Base-by-base conservation (phyloP, 78 protist species). In the Pelomyxa schiedti region DNA sequence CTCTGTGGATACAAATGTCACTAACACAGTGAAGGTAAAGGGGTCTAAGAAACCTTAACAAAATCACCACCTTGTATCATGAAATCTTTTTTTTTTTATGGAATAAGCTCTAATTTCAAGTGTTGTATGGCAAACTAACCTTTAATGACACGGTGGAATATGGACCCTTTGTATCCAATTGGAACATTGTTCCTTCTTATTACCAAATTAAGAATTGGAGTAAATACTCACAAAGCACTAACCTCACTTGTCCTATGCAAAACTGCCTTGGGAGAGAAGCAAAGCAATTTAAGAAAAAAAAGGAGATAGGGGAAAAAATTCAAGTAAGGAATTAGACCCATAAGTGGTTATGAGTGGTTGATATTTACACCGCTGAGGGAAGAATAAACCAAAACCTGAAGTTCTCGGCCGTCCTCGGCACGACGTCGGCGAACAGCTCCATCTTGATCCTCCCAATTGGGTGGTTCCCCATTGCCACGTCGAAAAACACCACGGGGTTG, bases 1-100 rank as follows among this genome's bases (percentile, higher is more conserved):
- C 90, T 87, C 30, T 66, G 8, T 36, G 52, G 32, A 63, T 3
- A 66, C 28, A 29, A 68, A 9, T 36, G 47, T 53, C 5, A 47
- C 53, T 30, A 42, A 28, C n/a, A 47, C 32, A 35, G 52, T 29
- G 52, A 7, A 9, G 52, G 63, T 6, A 66, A 39, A 41, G 35
- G 26, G 0, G 22, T 35, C 24, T 4, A 41, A 4, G 73, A 53
- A 69, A 83, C 83, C 16, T 42, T 72, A 37, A 86, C 77, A 67
- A 93, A 83, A 79, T 95, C 96, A 40, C 98, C 98, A 38, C 89
- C 86, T 87, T 97, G 98, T 9, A 88, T 1, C 98, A 95, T 95
- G 80, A 95, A 97, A 4, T 81, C 88, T 47, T 71, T 76, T 75
- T 94, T 75, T 26, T 79, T 76, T 64, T 77, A 79, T 16, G 32